A percentile compares a stretch with the other conserved stretches of the same genome.
Conservation (phyloP, 495 filamentous ascomycete species). For the Neurospora sp. region DNA sequence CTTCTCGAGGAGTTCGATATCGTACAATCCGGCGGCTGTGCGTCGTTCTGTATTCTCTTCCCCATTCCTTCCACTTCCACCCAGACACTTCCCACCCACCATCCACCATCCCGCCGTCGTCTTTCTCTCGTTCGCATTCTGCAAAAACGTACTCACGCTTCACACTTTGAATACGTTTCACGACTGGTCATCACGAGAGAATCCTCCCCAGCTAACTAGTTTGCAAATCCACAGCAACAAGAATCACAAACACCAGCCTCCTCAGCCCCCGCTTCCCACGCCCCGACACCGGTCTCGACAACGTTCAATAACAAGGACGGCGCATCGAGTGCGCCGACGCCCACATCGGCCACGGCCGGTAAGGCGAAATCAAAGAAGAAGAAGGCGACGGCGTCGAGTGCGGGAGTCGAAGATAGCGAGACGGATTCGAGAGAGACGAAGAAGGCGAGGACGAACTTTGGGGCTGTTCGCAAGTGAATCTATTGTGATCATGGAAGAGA, state of each 20-base stretch:
- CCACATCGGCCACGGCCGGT: constrained; percentile 32
- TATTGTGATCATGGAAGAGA: background rate
- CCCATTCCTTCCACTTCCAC: background rate
- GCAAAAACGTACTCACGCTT: background rate
- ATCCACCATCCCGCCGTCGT: background rate
- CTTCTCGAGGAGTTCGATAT: constrained; percentile 52
- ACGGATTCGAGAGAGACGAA: constrained; percentile 35
- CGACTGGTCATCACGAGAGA: background rate
- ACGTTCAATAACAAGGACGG: constrained; percentile 26
- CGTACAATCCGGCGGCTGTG: constrained; percentile 38
- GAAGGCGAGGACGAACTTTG: constrained; percentile 43
- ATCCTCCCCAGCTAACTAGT: background rate
- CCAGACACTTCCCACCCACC: background rate
- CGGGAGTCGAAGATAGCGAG: constrained; percentile 42
- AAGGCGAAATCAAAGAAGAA: constrained; percentile 33
- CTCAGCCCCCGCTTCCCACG: constrained; percentile 31
- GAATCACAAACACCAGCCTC: constrained; percentile 30
- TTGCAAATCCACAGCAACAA: constrained; percentile 9
- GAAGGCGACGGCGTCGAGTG: constrained; percentile 12
- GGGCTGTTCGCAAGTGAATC: constrained; percentile 37
- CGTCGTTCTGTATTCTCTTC: constrained; percentile 8
- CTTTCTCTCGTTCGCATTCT: background rate
- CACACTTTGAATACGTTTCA: background rate
- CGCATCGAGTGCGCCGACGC: constrained; percentile 35
- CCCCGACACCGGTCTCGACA: constrained; percentile 40